phyloP scores from a whole-genome alignment of 805 yeast species.

The Cyberlindnera misumaiensis region DNA sequence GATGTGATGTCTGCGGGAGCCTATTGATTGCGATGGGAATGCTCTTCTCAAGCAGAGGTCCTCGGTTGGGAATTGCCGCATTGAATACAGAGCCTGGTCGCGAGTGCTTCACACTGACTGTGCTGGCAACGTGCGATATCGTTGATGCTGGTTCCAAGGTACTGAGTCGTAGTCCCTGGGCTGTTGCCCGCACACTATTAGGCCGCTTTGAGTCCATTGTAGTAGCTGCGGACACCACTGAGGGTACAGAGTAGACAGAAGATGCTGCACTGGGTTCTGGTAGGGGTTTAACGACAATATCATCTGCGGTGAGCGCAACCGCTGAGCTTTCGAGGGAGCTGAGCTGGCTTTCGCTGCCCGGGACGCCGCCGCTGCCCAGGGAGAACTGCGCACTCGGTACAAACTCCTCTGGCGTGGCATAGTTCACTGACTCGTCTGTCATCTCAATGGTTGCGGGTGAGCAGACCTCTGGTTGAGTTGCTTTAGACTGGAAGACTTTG shows the following conservation, averaged over 20 bases:
- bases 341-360: no score
- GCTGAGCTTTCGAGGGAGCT: no score
- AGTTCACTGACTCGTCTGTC: no score
- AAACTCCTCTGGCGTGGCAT: no score
- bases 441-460: no score
- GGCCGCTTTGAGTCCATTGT: neutral
- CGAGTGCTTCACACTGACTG: conserved; percentile 14
- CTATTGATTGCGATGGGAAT: conserved; percentile 17
- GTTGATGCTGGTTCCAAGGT: conserved; percentile 18
- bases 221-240: conserved; percentile 4
- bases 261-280: neutral
- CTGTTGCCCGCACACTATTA: conserved; percentile 15
- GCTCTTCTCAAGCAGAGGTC: conserved; percentile 5
- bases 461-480: no score
- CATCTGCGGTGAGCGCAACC: no score
- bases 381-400: no score
- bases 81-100: conserved; percentile 18
- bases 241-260: conserved; percentile 2
- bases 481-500: no score
- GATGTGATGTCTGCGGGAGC: conserved; percentile 9
- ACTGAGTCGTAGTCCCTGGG: conserved; percentile 17
- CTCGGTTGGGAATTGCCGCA: conserved; percentile 10
- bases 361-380: no score
- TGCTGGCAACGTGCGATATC: conserved; percentile 14
- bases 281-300: no score